phyloP scores from a whole-genome alignment of 768 basidiomycete genomes.

The Suillus spraguei region DNA sequence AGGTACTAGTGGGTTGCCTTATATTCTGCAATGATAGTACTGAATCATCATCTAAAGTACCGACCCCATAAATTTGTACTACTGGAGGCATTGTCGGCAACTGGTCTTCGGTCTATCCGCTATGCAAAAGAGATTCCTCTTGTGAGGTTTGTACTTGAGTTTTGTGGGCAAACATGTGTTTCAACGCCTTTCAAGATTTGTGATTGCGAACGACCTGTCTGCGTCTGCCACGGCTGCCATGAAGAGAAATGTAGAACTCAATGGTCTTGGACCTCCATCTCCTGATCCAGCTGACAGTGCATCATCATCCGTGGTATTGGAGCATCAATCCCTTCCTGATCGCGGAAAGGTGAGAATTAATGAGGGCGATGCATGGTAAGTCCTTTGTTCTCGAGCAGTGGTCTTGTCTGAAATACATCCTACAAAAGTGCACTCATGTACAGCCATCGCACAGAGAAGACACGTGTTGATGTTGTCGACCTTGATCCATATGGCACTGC shows the following conservation, averaged over 20 bases:
- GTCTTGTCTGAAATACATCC: slow-evolving; percentile 7
- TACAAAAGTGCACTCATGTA: slow-evolving; percentile 82
- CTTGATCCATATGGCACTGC: slow-evolving; percentile 98
- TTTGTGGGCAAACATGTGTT: slow-evolving; percentile 12
- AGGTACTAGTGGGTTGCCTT: slow-evolving; percentile 20
- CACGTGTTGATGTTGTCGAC: slow-evolving; percentile 92
- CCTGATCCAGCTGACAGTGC: slow-evolving; percentile 25
- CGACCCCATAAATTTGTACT: slow-evolving; percentile 70
- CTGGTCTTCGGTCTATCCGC: slow-evolving; percentile 92
- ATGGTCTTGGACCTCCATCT: slow-evolving; percentile 56
- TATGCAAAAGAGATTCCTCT: slow-evolving; percentile 97
- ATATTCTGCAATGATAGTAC: slow-evolving; percentile 12
- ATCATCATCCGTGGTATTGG: slow-evolving; percentile 13
- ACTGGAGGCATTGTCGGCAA: slow-evolving; percentile 94
- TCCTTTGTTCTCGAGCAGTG: slow-evolving; percentile 6
- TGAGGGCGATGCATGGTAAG: slow-evolving; percentile 93
- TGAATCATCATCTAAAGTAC: slow-evolving; percentile 38
- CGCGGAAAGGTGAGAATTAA: slow-evolving; percentile 74
- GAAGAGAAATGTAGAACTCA: slow-evolving; percentile 81
- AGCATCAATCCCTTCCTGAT: slow-evolving; percentile 18
- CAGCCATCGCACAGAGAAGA: slow-evolving; percentile 70
- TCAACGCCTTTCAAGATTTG: slow-evolving; percentile 68
- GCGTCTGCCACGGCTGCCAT: slow-evolving; percentile 83
- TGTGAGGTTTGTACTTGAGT: slow-evolving; percentile 61
- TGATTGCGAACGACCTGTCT: slow-evolving; percentile 94